phyloP scores from a whole-genome alignment of 768 basidiomycete genomes.

The Hydnum rufescens region DNA sequence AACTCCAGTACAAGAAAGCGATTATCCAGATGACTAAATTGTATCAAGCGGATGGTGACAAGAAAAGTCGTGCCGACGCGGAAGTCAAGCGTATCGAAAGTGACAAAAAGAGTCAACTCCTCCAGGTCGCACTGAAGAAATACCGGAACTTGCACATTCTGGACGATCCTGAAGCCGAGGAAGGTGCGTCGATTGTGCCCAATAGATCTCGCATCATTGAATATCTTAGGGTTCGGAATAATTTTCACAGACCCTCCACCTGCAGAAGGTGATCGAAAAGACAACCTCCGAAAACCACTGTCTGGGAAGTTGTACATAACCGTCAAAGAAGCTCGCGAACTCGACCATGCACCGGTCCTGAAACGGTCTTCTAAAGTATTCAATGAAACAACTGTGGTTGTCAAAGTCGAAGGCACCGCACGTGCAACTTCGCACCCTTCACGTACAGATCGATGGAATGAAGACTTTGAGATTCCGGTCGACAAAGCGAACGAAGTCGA shows the following conservation, averaged over 20 bases:
- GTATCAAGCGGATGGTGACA: slow-evolving; percentile 92
- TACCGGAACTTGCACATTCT: slow-evolving; percentile 93
- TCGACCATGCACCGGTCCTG: slow-evolving; percentile 78
- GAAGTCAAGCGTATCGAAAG: slow-evolving; percentile 88
- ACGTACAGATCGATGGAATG: slow-evolving; percentile 92
- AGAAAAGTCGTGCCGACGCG: slow-evolving; percentile 82
- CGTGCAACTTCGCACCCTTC: slow-evolving; percentile 82
- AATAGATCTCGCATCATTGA: slow-evolving; percentile 19
- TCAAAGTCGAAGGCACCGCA: slow-evolving; percentile 93
- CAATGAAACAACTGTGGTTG: slow-evolving; percentile 74
- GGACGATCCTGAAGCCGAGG: slow-evolving; percentile 58
- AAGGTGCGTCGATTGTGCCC: slow-evolving; percentile 27
- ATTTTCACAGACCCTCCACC: slow-evolving; percentile 1
- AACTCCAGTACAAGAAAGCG: slow-evolving; percentile 93
- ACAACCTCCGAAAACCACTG: slow-evolving; percentile 85
- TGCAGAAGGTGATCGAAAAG: slow-evolving; percentile 64
- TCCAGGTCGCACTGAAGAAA: slow-evolving; percentile 79
- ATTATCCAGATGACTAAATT: slow-evolving; percentile 98
- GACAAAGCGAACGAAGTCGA: slow-evolving; percentile 99
- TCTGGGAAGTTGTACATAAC: slow-evolving; percentile 84
- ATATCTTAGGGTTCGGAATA: slow-evolving; percentile 11
- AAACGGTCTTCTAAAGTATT: slow-evolving; percentile 55
- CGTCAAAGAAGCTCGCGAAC: slow-evolving; percentile 75
- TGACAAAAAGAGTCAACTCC: slow-evolving; percentile 87
- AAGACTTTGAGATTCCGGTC: slow-evolving; percentile 88